Evolutionary conservation across 108 stramenopile genomes (phyloP), one percentile per base, ranked within the genome.

Genomic region (Conticribra guillardii): DNA sequence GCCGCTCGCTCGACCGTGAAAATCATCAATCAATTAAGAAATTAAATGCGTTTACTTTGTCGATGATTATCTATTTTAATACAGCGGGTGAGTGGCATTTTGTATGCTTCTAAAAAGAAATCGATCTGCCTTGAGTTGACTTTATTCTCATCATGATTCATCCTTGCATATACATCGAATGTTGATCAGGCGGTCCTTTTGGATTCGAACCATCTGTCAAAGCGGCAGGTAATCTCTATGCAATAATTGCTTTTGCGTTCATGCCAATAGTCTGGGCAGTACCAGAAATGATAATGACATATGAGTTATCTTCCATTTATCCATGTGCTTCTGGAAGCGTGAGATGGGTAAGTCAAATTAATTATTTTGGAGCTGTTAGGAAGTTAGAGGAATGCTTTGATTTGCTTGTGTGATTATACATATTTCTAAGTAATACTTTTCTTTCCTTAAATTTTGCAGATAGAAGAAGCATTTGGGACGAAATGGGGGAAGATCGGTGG

Each of bases 231-330:
- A 85, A 90, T 17, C 70, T 94, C 24, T 91, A 89, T 51, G 82
- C 96, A 14, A 69, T 98, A 7, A 68, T 95, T 17, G 97, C 76
- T 9, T 94, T 94, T 57, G 44, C 84, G n/a, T 46, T 95, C 2
- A 68, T 95, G 33, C 97, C 96, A 0, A 46, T 97, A 21, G 46
- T 97, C 0, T 98, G 97, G 97, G 87, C 92, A 0, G n/a, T 95
- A 2, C 96, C 93, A n/a, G 98, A 98, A 69, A 91, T 92, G 1
- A 66, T 94, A 37, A 87, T 98, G 54, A 97, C 97, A 11, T 92
- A 93, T 27, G 96, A 97, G 67, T 69, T 97, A 34, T 88, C 89
- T 21, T 71, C 87, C 2, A 68, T 92, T n/a, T 97, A 92, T 71
- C 94, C 96, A n/a, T 96, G 96, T 29, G 84, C 94, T 14, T 83